These are phyloP conservation scores for Sedum album DNA, from an alignment of 164 flowering plant genomes.

Conservation along the genomic window DNA sequence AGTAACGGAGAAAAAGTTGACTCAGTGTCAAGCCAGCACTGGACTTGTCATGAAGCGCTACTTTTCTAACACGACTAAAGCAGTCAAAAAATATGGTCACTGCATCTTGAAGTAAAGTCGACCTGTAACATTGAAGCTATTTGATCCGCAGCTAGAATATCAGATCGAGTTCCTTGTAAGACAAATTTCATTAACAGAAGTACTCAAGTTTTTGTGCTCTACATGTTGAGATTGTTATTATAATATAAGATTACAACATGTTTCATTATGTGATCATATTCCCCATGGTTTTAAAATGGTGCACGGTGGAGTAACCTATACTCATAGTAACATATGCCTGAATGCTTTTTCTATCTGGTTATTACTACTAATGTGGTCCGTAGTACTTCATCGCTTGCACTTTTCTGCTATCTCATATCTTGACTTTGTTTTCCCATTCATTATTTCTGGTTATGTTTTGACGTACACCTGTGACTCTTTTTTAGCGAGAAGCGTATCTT, in stretches of 20 bases:
- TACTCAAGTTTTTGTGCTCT: background rate
- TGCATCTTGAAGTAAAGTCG: background rate
- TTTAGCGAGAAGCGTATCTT: constrained; percentile 16
- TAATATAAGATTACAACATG: background rate
- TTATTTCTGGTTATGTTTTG: constrained; percentile 12
- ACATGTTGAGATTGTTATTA: background rate
- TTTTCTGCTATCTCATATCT: background rate
- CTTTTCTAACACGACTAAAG: background rate
- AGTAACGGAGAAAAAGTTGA: background rate
- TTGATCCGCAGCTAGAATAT: background rate
- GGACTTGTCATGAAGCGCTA: background rate
- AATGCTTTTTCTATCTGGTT: background rate
- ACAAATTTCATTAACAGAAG: background rate
- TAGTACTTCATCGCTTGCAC: background rate
- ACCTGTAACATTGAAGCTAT: background rate
- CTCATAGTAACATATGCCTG: background rate
- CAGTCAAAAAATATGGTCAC: background rate
- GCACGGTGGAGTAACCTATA: background rate
- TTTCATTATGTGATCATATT: too few species aligned
- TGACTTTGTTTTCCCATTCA: background rate
- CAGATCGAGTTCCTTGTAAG: background rate
- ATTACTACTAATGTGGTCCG: background rate
- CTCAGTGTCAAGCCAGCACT: background rate
- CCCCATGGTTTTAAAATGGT: background rate
- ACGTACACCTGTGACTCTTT: constrained; percentile 1